phyloP scores from a whole-genome alignment of 1,139 yeast genomes.

The Zygosaccharomyces pseudobailii region DNA sequence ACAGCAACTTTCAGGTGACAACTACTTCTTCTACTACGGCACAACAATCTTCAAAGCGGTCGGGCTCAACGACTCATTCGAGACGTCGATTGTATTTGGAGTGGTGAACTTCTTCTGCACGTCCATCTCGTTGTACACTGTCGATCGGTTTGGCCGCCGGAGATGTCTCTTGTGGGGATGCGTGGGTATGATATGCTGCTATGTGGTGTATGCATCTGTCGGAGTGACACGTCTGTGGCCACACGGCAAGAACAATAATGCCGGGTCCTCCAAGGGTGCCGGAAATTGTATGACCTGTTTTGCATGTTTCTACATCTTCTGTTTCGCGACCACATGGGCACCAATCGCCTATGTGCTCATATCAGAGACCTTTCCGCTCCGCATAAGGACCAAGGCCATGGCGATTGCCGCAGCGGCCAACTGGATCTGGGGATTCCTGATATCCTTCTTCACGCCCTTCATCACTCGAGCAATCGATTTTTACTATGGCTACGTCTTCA shows the following conservation, averaged over 20 bases:
- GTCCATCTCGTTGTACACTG: slow-evolving; percentile 56
- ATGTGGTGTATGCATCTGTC: slow-evolving; percentile 58
- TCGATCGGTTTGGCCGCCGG: slow-evolving; percentile 68
- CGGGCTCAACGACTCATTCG: slow-evolving; percentile 64
- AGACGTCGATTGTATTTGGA: slow-evolving; percentile 70
- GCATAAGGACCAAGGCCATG: slow-evolving; percentile 74
- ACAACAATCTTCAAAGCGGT: slow-evolving; percentile 70
- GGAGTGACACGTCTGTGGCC: slow-evolving; percentile 60
- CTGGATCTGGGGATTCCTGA: slow-evolving; percentile 74
- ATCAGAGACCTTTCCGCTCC: slow-evolving; percentile 70
- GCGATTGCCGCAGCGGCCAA: slow-evolving; percentile 64
- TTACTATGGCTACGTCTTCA: slow-evolving; percentile 64
- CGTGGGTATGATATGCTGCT: slow-evolving; percentile 55
- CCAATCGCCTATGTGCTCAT: slow-evolving; percentile 69
- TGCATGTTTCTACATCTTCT: slow-evolving; percentile 70
- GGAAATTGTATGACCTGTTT: slow-evolving; percentile 75
- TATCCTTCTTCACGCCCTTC: slow-evolving; percentile 69
- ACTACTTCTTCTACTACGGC: slow-evolving; percentile 75
- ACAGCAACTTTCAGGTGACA: slow-evolving; percentile 73
- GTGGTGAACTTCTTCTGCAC: slow-evolving; percentile 72
- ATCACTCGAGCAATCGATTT: slow-evolving; percentile 42
- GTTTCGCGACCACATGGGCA: slow-evolving; percentile 81
- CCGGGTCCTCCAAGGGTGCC: slow-evolving; percentile 50
- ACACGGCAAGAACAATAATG: slow-evolving; percentile 38
- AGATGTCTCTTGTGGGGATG: slow-evolving; percentile 57